Evolutionary conservation across 108 stramenopile species (phyloP), one percentile per base, ranked within the genome.

Genomic region (Pseudonitzschia multistriata): DNA sequence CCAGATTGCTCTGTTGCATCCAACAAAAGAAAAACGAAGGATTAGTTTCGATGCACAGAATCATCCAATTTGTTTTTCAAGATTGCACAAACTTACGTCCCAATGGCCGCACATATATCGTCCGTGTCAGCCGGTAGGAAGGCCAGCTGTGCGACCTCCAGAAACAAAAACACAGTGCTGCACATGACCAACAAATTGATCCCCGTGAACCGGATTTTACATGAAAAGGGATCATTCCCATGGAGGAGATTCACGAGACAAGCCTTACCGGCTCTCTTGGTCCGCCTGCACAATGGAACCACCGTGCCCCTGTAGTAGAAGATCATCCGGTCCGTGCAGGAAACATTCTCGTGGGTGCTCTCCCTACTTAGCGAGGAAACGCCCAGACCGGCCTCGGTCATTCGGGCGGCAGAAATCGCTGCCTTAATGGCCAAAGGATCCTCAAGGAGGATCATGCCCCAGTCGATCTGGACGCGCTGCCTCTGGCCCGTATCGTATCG

Each of bases 101-200:
- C 79, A 31, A 87, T 59, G 36, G 84, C 30, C 10, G 86, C 88
- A 34, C 85, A 40, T n/a, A 70, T 39, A 36, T 72, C 33, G 68
- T 94, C 93, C 30, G 71, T 59, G 7, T 67, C 25, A 22, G 80
- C 66, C 11, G 83, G 79, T 27, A 87, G 68, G 53, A 86, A 90
- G 0, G 79, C 88, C 77, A 91, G 68, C 47, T 85, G 52, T 14
- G 79, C 49, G 50, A 81, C 80, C 72, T 94, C 88, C 27, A 90
- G 67, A 37, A 84, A 91, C 66, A 88, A 76, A 67, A 82, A 90
- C 84, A 85, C 81, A 22, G 85, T 65, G 39, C 77, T 82, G 76
- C 93, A 91, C 1, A 88, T 3, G 13, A 94, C 93, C 40, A 94
- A 42, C 28, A 88, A 15, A 64, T 94, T 94, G 59, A 94, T 52